Evolutionary conservation across 208 protist species (phyloP).

Genomic region (Naegleria lovaniensis): DNA sequence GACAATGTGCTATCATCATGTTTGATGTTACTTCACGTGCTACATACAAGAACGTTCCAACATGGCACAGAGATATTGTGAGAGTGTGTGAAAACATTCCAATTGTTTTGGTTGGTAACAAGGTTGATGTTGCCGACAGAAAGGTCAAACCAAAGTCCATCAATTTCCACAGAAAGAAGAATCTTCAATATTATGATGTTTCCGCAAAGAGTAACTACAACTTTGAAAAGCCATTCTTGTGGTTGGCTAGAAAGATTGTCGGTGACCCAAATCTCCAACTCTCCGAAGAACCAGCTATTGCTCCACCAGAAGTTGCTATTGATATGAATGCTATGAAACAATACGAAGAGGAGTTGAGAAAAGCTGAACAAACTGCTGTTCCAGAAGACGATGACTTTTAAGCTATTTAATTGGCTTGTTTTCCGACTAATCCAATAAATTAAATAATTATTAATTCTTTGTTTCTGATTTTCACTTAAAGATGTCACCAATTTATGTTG

Average conservation of each 20-base stretch:
- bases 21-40: slow-evolving; percentile 99
- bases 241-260: slow-evolving; percentile 91
- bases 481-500: too few relatives aligned
- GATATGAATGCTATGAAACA: slow-evolving; percentile 47
- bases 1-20: slow-evolving; percentile 99
- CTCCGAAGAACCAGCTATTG: slow-evolving; percentile 66
- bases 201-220: slow-evolving; percentile 99
- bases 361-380: slow-evolving; percentile 71
- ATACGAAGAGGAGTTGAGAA: slow-evolving; percentile 76
- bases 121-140: slow-evolving; percentile 99
- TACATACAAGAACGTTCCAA: slow-evolving; percentile 99
- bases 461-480: too few relatives aligned
- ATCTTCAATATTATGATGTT: slow-evolving; percentile 99
- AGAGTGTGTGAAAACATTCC: slow-evolving; percentile 99
- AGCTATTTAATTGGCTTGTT: background rate
- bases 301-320: slow-evolving; percentile 56
- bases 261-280: slow-evolving; percentile 90
- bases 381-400: slow-evolving; percentile 76
- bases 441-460: background rate
- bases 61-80: slow-evolving; percentile 98
- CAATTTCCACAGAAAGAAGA: slow-evolving; percentile 99
- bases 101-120: slow-evolving; percentile 99
- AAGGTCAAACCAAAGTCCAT: slow-evolving; percentile 99
- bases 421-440: background rate
- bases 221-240: slow-evolving; percentile 99